Percentiles rank a stretch among this genome's conserved stretches.
phyloP scores from a whole-genome alignment of 345 rosid species.

The Lepidium sativum region DNA sequence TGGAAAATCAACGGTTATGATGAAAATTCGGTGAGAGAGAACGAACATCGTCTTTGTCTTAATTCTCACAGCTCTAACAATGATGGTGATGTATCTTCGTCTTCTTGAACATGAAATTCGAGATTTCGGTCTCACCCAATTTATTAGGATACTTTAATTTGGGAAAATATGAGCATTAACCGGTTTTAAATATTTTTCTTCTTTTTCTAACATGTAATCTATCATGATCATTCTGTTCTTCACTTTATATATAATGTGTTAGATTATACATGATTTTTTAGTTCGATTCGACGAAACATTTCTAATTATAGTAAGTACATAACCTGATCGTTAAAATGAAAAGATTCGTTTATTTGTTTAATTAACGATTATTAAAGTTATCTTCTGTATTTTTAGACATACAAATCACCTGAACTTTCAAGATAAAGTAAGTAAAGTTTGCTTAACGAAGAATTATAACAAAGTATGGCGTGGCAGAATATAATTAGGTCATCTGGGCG shows the following conservation, averaged over 20 bases:
- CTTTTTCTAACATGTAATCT: conserved; percentile 20
- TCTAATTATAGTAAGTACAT: conserved; percentile 8
- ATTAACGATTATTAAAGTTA: conserved; percentile 4
- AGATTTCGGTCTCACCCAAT: neutral
- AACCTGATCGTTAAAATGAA: neutral
- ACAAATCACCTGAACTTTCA: conserved; percentile 24
- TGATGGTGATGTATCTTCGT: conserved; percentile 21
- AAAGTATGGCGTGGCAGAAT: conserved; percentile 20
- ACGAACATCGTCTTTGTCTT: conserved; percentile 13
- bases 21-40: conserved; percentile 36
- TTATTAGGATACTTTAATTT: conserved; percentile 10
- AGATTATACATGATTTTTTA: neutral
- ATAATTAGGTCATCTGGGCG: conserved; percentile 26
- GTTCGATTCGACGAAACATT: neutral
- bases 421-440: neutral
- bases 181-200: conserved; percentile 5
- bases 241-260: neutral
- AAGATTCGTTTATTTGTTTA: conserved; percentile 10
- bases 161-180: conserved; percentile 12
- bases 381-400: conserved; percentile 14
- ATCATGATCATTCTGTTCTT: neutral
- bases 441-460: conserved; percentile 6
- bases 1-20: conserved; percentile 61
- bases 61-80: conserved; percentile 7
- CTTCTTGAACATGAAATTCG: conserved; percentile 2